Evolutionary conservation across 1,284 basidiomycete genomes (phyloP), one percentile per base, ranked within the genome.

Genomic region (Ustilago shanxiensis): DNA sequence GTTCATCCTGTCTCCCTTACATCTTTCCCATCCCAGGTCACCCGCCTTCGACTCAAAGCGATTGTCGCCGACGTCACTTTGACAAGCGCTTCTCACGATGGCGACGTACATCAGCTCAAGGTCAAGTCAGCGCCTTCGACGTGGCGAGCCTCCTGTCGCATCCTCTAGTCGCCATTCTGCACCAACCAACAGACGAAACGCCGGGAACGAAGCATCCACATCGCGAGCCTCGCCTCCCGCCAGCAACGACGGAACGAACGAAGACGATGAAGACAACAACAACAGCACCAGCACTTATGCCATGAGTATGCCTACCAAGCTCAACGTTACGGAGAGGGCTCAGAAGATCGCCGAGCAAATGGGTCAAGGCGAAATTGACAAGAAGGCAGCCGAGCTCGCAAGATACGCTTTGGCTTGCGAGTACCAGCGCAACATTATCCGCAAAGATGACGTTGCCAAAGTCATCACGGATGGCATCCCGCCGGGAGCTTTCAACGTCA

Each of bases 381-480:
- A 76, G 39, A 81, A 77, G 37, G 69, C 69, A 0, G 66, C 72
- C 29, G 80, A 83, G 22, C 70, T 83, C 6, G 79, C 67, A 35
- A 64, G 82, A 13, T 60, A 76, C 31, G 77, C 80, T 8, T 63
- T 83, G 9, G 77, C 78, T 28, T 72, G 60, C 61, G 82, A 83
- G 33, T 78, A 79, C 37, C 55, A 62, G 16, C 72, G 75, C 37
- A 50, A 24, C 0, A 18, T 66, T 2, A 69, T 83, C 29, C 35
- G 60, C n/a, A 72, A 71, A 22, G 73, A 80, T 16, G 75, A 79
- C 50, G 70, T 83, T 18, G 60, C 26, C 39, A 70, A 66, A 31
- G 73, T 81, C 29, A 59, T 74, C 14, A n/a, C 31, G 33, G 68
- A 66, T 37, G 66, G 69, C 22, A 51, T 68, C 16, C 56, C 60